Base-by-base conservation (phyloP, 371 early-diverging fungal genomes). In the Polyrhizophydium stewartii region DNA sequence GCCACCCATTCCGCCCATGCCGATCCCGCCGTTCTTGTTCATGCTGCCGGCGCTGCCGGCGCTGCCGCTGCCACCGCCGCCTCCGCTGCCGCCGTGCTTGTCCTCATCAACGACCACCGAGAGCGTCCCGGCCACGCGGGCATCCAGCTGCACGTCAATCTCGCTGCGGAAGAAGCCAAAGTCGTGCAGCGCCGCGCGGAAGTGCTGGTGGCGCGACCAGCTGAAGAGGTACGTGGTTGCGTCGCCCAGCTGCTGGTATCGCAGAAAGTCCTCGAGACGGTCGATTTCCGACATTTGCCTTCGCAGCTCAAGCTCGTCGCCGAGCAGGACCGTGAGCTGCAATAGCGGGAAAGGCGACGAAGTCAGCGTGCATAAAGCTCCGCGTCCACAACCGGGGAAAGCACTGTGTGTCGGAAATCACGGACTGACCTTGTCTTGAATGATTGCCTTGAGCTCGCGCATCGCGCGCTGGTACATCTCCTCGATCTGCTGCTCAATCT, bases 121-220 rank as follows among this genome's bases (percentile, higher is more conserved):
- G n/a, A 51, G 24, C 6, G 17, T 38, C 5, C 57, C 52, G 7
- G 9, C 9, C 27, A 77, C 76, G 71, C 77, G 77, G 27, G 76
- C 69, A 63, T 84, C 84, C 40, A 77, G 56, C 50, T 71, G 70
- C 32, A 84, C 84, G 55, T 84, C 84, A 56, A 84, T 77, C 32
- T 56, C 62, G 46, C 73, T 66, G 17, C 74, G 55, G 58, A 82
- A 80, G 50, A 60, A 69, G 62, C 58, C 56, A 61, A 82, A 81
- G 51, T 82, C 82, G 60, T 76, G 78, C 59, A 82, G 57, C 59
- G 77, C 76, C 17, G 73, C 55, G n/a, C 77, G 69, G 58, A 61
- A 61, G 40, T 70, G 61, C 62, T 76, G 82, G 46, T 82, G 81
- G 13, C 73, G 59, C 16, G 72, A 55, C 81, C 82, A 84, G 46